These are phyloP conservation scores for Pythium utonaiense DNA, from an alignment of 352 stramenopile genomes.

Conservation along the genomic window DNA sequence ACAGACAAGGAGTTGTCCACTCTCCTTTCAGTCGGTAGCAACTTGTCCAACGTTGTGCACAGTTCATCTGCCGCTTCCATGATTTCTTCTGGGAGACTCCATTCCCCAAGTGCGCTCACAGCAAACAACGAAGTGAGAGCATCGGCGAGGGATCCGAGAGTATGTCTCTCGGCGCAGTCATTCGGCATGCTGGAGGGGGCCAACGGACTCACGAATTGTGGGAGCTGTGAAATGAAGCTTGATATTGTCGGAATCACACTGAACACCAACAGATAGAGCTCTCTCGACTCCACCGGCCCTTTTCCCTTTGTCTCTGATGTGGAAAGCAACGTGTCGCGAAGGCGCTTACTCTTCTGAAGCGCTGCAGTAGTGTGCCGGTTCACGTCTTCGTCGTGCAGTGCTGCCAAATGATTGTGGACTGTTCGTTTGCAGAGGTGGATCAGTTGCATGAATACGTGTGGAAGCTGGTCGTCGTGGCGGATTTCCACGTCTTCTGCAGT, in stretches of 20 bases:
- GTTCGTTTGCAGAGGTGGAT: constrained; percentile 28
- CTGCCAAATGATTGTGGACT: constrained; percentile 33
- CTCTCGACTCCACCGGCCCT: constrained; percentile 29
- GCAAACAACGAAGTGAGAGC: not conserved
- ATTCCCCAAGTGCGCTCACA: constrained; percentile 7
- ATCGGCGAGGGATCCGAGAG: not conserved
- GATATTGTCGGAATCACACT: constrained; percentile 41
- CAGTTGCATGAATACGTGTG: constrained; percentile 32
- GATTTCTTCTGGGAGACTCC: constrained; percentile 12
- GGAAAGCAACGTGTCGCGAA: not conserved
- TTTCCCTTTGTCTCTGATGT: constrained; percentile 15
- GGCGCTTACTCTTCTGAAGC: constrained; percentile 42
- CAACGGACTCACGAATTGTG: constrained; percentile 5
- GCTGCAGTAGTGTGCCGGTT: constrained; percentile 40
- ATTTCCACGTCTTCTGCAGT: constrained; percentile 50
- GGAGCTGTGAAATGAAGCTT: constrained; percentile 57
- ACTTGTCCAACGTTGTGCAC: constrained; percentile 2
- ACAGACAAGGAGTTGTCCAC: not conserved
- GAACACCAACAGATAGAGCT: constrained; percentile 40
- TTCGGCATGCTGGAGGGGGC: not conserved
- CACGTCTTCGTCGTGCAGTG: constrained; percentile 41
- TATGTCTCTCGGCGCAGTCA: not conserved
- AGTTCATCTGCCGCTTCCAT: constrained; percentile 31
- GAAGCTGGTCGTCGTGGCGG: constrained; percentile 36
- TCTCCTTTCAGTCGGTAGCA: not conserved